These are phyloP conservation scores for Lippia alba DNA, from an alignment of 305 asterid genomes.

Conservation along the genomic window DNA sequence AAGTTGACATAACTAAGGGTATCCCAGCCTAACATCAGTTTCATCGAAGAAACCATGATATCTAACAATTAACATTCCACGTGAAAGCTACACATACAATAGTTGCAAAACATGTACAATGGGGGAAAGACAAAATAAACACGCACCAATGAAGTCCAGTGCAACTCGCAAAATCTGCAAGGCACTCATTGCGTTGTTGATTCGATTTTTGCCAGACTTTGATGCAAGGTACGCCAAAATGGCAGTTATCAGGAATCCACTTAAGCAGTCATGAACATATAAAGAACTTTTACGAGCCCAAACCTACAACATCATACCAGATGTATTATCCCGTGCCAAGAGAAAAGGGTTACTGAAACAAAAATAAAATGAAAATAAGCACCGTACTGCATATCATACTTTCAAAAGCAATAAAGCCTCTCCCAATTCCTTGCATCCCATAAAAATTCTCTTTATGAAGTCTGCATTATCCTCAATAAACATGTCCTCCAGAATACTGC, in stretches of 20 bases:
- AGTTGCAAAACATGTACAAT: slow-evolving; percentile 4
- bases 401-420: slow-evolving; percentile 86
- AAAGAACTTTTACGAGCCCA: slow-evolving; percentile 88
- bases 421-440: slow-evolving; percentile 74
- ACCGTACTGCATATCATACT: slow-evolving; percentile 53
- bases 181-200: slow-evolving; percentile 73
- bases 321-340: slow-evolving; percentile 31
- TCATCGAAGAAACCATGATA: not conserved
- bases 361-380: slow-evolving; percentile 33
- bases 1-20: not conserved
- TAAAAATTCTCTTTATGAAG: slow-evolving; percentile 62
- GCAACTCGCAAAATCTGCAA: slow-evolving; percentile 90
- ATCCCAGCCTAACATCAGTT: too few species aligned
- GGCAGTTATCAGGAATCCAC: slow-evolving; percentile 77
- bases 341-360: slow-evolving; percentile 21
- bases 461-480: slow-evolving; percentile 79
- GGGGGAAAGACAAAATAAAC: slow-evolving; percentile 4
- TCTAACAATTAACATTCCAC: slow-evolving; percentile 24
- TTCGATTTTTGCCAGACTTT: slow-evolving; percentile 66
- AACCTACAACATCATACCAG: slow-evolving; percentile 59
- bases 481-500: slow-evolving; percentile 96
- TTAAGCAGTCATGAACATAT: slow-evolving; percentile 85
- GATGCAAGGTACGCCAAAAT: slow-evolving; percentile 81
- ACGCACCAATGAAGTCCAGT: slow-evolving; percentile 86
- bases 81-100: slow-evolving; percentile 25